A percentile compares a stretch with the other conserved stretches of the same genome.
These are phyloP conservation scores for Myxozyma vanderwaltii DNA, from an alignment of 805 yeast genomes.

Conservation along the genomic window DNA sequence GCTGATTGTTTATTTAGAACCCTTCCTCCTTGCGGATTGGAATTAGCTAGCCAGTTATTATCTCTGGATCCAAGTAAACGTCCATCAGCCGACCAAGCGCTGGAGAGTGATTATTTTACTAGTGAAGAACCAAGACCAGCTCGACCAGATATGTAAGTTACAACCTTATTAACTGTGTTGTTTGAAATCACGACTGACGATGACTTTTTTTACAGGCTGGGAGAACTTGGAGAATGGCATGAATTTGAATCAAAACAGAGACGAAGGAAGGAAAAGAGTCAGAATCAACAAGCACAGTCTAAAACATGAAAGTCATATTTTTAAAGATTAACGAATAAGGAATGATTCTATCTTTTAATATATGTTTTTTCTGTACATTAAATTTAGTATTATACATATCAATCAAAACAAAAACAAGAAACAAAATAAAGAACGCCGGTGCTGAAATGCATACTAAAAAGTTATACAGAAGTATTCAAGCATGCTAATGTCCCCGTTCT, in stretches of 20 bases:
- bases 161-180: not conserved
- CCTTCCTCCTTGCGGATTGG: conserved; percentile 47
- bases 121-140: conserved; percentile 64
- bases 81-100: conserved; percentile 67
- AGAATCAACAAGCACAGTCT: conserved; percentile 1
- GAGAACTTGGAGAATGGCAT: conserved; percentile 88
- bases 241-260: conserved; percentile 91
- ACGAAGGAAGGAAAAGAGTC: conserved; percentile 41
- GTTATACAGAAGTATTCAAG: not conserved
- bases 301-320: too few relatives aligned
- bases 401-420: too few relatives aligned
- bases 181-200: not conserved
- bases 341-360: too few relatives aligned
- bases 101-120: conserved; percentile 68
- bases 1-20: not conserved
- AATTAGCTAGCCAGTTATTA: conserved; percentile 65
- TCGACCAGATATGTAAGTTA: conserved; percentile 50
- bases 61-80: conserved; percentile 69
- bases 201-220: conserved; percentile 40
- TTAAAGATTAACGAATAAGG: too few relatives aligned
- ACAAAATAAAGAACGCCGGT: not conserved
- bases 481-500: conserved; percentile 16
- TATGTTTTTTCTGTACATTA: not conserved
- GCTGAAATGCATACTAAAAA: not conserved
- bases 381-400: not conserved